Base-by-base conservation (phyloP, 306 rosid genomes). In the Casuarina equisetifolia region DNA sequence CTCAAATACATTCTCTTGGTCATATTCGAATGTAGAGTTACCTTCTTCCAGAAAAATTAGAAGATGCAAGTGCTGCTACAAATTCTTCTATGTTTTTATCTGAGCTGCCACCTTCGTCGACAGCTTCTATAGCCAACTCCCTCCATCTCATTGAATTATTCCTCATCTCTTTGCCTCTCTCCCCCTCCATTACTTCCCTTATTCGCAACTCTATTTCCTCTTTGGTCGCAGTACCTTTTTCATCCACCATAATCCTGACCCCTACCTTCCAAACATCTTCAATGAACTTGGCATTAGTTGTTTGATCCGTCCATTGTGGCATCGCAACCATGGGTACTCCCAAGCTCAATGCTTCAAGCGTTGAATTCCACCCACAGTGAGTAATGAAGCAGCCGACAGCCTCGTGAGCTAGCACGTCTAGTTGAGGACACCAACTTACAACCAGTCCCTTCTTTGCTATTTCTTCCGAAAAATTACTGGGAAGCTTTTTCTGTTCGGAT, bases 221-320 rank as follows among this genome's bases (percentile, higher is more conserved):
- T 70, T 48, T 39, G 9, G 50, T 50, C 9, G 51, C 74, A 43
- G 35, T 3, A 9, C 40, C 63, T 40, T 70, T 9, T 5, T 70
- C 74, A 11, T 78, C 4, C 15, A 69, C 17, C 75, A 55, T 69
- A 25, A 69, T 75, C 55, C 80, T 77, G 39, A 51, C n/a, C 50
- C 80, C 80, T n/a, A 69, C 69, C 45, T 69, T 77, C 80, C 80
- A 77, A 6, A 70, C 76, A 35, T 78, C 81, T 11, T 45, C 46
- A 6, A 78, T 1, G 12, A 70, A 78, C 70, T 78, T 78, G 2
- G 70, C 76, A 58, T 78, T 42, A 3, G 81, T 57, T 5, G 51
- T 38, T 55, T 78, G 81, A 12, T 78, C 81, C 0, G 76, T 74
- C 81, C 81, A 78, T 9, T 78, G 81, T 19, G 81, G 76, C 55